Percentiles rank a stretch among this genome's conserved stretches.
Conservation (phyloP, 805 yeast species). For the Sugiyamaella marilandica region DNA sequence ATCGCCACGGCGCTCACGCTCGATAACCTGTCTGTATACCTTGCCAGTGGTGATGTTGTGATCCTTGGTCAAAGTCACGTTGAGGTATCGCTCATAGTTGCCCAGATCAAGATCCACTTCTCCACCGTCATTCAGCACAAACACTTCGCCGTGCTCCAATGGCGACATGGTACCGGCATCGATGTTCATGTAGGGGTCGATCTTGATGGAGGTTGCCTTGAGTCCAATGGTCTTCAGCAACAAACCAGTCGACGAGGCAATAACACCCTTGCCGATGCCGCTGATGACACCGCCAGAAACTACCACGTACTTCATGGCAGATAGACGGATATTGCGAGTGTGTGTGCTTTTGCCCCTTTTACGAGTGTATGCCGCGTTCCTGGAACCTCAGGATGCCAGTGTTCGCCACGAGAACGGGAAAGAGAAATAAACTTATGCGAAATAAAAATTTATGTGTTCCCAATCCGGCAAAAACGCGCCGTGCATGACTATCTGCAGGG, state of each 20-base stretch:
- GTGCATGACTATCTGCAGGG: too few relatives aligned
- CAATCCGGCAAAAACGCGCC: too few relatives aligned
- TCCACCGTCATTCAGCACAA: conserved; percentile 97
- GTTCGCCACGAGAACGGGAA: conserved; percentile 3
- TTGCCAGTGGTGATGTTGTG: conserved; percentile 99
- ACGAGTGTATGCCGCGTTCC: neutral
- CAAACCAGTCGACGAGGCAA: conserved; percentile 94
- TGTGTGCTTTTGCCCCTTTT: neutral
- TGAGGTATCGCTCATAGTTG: conserved; percentile 94
- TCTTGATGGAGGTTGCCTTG: conserved; percentile 94
- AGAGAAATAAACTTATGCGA: neutral
- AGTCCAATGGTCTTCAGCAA: conserved; percentile 88
- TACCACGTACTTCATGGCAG: conserved; percentile 93
- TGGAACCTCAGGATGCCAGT: neutral
- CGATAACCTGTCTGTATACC: conserved; percentile 89
- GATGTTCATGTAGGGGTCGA: conserved; percentile 98
- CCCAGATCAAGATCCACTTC: conserved; percentile 98
- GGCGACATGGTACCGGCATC: conserved; percentile 99
- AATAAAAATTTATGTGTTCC: too few relatives aligned
- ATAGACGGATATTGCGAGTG: neutral
- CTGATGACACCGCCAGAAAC: conserved; percentile 99
- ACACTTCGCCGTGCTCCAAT: conserved; percentile 97
- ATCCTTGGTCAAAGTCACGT: conserved; percentile 85
- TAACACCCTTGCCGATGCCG: conserved; percentile 98
- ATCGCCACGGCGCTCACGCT: conserved; percentile 92